Conservation (phyloP, 1,284 basidiomycete genomes). For the Moniliella sp. region DNA sequence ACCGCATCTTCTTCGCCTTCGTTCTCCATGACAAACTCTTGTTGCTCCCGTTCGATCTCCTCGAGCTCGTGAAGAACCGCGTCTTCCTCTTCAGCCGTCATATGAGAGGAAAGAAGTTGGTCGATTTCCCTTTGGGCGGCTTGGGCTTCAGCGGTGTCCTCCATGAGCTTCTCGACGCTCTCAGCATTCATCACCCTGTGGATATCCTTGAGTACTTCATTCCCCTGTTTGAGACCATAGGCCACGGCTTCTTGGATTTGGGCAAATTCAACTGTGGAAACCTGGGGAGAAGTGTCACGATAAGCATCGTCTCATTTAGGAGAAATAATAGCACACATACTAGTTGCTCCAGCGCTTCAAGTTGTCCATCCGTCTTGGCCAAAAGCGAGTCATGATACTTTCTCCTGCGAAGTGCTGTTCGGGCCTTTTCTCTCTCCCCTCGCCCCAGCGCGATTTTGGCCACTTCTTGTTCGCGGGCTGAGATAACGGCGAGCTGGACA, state of each 20-base stretch:
- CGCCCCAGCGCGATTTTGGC: constrained; percentile 57
- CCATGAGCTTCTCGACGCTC: constrained; percentile 70
- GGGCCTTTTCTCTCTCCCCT: constrained; percentile 65
- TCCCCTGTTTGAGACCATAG: constrained; percentile 77
- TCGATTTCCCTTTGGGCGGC: constrained; percentile 89
- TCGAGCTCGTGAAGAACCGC: constrained; percentile 63
- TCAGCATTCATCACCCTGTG: constrained; percentile 80
- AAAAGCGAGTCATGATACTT: constrained; percentile 83
- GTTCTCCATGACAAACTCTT: too few relatives aligned
- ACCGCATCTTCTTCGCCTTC: too few relatives aligned
- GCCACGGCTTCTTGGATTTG: constrained; percentile 76
- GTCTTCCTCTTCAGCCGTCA: constrained; percentile 77
- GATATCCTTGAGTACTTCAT: constrained; percentile 71
- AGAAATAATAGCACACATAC: constrained; percentile 39
- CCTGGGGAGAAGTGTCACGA: constrained; percentile 42
- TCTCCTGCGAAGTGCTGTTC: constrained; percentile 60
- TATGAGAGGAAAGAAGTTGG: constrained; percentile 57
- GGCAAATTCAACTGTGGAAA: constrained; percentile 84
- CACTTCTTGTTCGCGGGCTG: constrained; percentile 69
- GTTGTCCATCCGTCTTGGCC: constrained; percentile 64
- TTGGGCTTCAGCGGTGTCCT: constrained; percentile 70
- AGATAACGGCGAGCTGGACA: constrained; percentile 1
- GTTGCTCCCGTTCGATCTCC: constrained; percentile 47
- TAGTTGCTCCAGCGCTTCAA: constrained; percentile 69
- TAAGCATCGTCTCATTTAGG: neutral